Evolutionary conservation across 169 alveolate genomes (phyloP), one percentile per base, ranked within the genome.

Genomic region (Cryptosporidium ryanae): DNA sequence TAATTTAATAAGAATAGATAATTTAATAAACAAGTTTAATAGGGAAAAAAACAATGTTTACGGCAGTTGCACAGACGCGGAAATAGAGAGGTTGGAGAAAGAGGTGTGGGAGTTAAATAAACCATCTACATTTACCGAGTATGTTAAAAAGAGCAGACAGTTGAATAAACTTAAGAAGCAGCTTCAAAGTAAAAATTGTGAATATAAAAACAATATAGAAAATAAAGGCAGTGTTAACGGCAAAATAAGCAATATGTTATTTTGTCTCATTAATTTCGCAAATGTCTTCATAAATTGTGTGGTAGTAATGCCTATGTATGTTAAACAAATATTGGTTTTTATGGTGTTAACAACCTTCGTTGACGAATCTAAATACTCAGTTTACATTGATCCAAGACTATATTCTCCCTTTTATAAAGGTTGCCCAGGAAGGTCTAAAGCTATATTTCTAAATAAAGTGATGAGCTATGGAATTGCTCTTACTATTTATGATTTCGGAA

Each of bases 101-200:
- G 84, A 76, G 57, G 23, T 76, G 43, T 23, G 50, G 32, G 84
- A 76, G 32, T 48, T 76, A 15, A 76, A 76, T 46, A 59, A 54
- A 25, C 84, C 84, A 3, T 76, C 84, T n/a, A 76, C 84, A 2
- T 76, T 76, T 13, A 76, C 61, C 17, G 68, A 59, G 44, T 76
- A 76, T 59, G 84, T 76, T 18, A 55, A 76, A 25, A 76, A 76
- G 61, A 61, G 29, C 18, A 31, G 84, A 25, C 21, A 76, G 61
- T 31, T 76, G 6, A 54, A 54, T 76, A 34, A 25, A 7, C 44
- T 76, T 57, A 76, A 76, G 34, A 52, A 27, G 15, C 0, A 63
- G 68, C 23, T 17, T 0, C 44, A 63, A 31, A 7, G 32, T 8
- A 3, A 32, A 0, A 43, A 61, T 13, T 6, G 21, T 21, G 44